Evolutionary conservation across 345 rosid genomes (phyloP).

Genomic region (Rhizophora mangle): DNA sequence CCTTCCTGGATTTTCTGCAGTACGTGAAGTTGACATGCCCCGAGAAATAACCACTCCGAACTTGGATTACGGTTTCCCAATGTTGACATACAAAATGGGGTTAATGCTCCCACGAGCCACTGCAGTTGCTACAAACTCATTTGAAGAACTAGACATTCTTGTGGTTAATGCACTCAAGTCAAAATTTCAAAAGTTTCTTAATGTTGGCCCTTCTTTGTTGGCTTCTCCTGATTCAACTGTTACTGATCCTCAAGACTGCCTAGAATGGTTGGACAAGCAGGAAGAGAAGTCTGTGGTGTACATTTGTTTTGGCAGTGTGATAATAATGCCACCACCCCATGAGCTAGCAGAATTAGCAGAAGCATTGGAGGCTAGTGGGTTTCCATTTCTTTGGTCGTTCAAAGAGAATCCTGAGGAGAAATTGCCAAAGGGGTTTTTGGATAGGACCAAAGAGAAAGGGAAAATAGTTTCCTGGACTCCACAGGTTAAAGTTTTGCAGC

Average conservation of each 20-base stretch:
- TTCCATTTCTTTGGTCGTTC: conserved; percentile 68
- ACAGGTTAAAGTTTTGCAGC: conserved; percentile 41
- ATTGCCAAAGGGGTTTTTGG: conserved; percentile 44
- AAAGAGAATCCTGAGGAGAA: conserved; percentile 14
- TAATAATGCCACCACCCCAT: conserved; percentile 25
- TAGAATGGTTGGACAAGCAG: conserved; percentile 56
- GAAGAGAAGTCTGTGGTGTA: conserved; percentile 44
- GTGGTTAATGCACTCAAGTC: conserved; percentile 26
- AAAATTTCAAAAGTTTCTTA: conserved; percentile 34
- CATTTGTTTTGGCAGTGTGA: conserved; percentile 60
- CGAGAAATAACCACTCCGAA: conserved; percentile 18
- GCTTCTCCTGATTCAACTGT: neutral
- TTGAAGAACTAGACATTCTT: conserved; percentile 37
- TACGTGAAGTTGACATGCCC: conserved; percentile 35
- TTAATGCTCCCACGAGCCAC: conserved; percentile 35
- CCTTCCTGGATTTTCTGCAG: conserved; percentile 35
- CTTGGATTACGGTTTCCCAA: conserved; percentile 14
- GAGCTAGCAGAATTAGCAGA: conserved; percentile 48
- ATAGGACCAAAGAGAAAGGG: conserved; percentile 34
- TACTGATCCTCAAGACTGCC: conserved; percentile 31
- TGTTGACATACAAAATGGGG: conserved; percentile 41
- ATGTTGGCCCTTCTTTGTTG: conserved; percentile 40
- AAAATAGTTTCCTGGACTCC: conserved; percentile 63
- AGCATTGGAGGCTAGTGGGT: conserved; percentile 44
- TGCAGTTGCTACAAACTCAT: conserved; percentile 38